Evolutionary conservation across 2,329 filamentous ascomycete species (phyloP), one percentile per base, ranked within the genome.

Genomic region (Diatrype stigma): DNA sequence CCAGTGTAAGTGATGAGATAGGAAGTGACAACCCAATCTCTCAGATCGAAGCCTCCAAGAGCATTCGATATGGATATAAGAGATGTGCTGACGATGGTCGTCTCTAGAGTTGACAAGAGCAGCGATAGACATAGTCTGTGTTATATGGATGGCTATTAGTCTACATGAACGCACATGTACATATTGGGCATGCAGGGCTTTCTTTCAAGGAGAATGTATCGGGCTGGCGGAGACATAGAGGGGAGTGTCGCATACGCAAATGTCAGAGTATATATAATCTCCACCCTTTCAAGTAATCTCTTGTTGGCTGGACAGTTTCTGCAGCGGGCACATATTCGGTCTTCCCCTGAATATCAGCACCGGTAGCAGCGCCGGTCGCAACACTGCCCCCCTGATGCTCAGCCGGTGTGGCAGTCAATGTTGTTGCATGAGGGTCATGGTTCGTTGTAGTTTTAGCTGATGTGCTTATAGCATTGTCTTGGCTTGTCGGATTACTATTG

Each of bases 61-160:
- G 56, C 56, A 49, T 63, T 66, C 2, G 66, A 69, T 34, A 78
- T 77, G 21, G 73, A 70, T 0, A 78, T 70, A 0, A 79, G 62
- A 7, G 76, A 71, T 0, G 76, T 79, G 61, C 71, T 74, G n/a
- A 80, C 74, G 23, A 78, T 78, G 3, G 75, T 77, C 7, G 70
- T 75, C 52, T 79, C 77, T 3, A 77, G 62, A 1, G 70, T 72
- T 1, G 75, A 72, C 2, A 80, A 64, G 37, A 78, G 69, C 3
- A 75, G 62, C 23, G 55, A 55, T 7, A 63, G 44, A 28, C 49
- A 56, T 40, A 62, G 45, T 11, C 60, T 62, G 35, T 26, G 17
- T 34, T 23, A 17, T n/a, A n/a, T n/a, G n/a, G n/a, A n/a, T n/a
- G n/a, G n/a, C n/a, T n/a, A n/a, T n/a, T n/a, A n/a, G n/a, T n/a